These are phyloP conservation scores for Fraxinus cuspidata DNA, from an alignment of 257 asterid species.

Conservation along the genomic window DNA sequence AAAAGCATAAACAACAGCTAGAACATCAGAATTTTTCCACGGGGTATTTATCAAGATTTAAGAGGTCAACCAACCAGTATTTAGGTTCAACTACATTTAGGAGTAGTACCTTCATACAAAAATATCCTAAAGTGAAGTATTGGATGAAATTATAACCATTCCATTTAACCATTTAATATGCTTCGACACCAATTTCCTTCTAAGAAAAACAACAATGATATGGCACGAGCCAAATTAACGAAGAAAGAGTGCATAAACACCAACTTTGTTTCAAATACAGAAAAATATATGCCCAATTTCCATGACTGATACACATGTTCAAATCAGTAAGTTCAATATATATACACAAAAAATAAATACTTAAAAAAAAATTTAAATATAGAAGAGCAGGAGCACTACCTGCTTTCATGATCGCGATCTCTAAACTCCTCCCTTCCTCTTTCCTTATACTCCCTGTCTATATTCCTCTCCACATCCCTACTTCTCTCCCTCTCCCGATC, in stretches of 20 bases:
- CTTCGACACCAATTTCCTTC: neutral
- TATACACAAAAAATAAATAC: too few relatives aligned
- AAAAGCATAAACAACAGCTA: neutral
- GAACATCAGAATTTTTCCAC: neutral
- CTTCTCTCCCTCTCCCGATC: slow-evolving; percentile 44
- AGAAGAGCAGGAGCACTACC: slow-evolving; percentile 34
- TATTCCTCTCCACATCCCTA: slow-evolving; percentile 31
- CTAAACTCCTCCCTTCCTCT: slow-evolving; percentile 39
- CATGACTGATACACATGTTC: neutral
- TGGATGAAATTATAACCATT: neutral
- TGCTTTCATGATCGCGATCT: slow-evolving; percentile 47
- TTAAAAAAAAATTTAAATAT: neutral
- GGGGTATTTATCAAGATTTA: neutral
- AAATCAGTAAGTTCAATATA: too few relatives aligned
- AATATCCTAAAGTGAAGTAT: neutral
- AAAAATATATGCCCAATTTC: neutral
- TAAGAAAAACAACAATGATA: neutral
- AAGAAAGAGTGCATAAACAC: neutral
- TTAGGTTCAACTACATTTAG: neutral
- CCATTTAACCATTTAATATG: neutral
- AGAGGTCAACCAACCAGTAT: neutral
- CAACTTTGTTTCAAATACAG: neutral
- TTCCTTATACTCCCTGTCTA: slow-evolving; percentile 40
- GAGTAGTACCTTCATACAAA: too few relatives aligned
- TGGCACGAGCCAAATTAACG: neutral